Conservation (phyloP, 2,329 filamentous ascomycete genomes). For the Aureobasidium vineae region DNA sequence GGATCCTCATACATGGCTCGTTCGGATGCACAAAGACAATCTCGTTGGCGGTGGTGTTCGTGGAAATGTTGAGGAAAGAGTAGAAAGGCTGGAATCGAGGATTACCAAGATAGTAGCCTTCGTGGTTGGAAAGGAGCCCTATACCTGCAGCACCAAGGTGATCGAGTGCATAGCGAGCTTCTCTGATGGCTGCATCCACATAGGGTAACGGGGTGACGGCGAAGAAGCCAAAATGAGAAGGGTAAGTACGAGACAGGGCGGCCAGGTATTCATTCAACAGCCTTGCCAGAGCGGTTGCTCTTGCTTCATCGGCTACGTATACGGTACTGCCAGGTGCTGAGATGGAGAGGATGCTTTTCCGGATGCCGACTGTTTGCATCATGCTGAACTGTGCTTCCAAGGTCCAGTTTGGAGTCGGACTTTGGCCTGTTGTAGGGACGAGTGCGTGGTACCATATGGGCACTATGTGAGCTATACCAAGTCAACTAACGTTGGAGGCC, state of each 20-base stretch:
- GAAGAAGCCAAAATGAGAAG: conserved; percentile 53
- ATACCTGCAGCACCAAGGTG: conserved; percentile 52
- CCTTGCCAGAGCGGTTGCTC: conserved; percentile 42
- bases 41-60: conserved; percentile 39
- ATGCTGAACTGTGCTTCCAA: conserved; percentile 48
- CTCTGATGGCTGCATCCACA: conserved; percentile 47
- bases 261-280: conserved; percentile 46
- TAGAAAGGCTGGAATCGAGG: conserved; percentile 49
- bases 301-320: conserved; percentile 44
- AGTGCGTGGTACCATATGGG: neutral
- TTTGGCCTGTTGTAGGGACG: neutral
- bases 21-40: conserved; percentile 58
- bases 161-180: conserved; percentile 48
- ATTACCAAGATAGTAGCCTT: conserved; percentile 55
- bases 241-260: conserved; percentile 40
- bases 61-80: conserved; percentile 45
- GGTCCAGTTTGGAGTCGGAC: conserved; percentile 42
- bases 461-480: neutral
- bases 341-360: conserved; percentile 55
- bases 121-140: conserved; percentile 53
- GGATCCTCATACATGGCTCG: conserved; percentile 41
- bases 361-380: conserved; percentile 52
- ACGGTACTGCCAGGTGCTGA: conserved; percentile 53
- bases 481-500: neutral
- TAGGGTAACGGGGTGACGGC: conserved; percentile 55